Conservation (phyloP, 2,329 filamentous ascomycete species). For the Aspergillus flavus region DNA sequence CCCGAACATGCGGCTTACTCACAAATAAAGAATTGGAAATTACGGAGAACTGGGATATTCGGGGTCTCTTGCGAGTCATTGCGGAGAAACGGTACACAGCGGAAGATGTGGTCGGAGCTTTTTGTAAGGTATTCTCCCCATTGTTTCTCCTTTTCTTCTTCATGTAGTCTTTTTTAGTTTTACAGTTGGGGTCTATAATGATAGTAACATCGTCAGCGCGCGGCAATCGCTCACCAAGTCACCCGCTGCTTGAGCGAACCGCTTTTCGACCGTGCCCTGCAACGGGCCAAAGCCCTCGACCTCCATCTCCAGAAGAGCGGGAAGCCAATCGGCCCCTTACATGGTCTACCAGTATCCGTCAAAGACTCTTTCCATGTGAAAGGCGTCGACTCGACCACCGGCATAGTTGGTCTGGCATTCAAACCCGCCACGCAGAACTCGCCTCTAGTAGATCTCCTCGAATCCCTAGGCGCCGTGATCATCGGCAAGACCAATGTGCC, state of each 20-base stretch:
- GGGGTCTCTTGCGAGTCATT: constrained; percentile 41
- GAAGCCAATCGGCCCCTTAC: constrained; percentile 58
- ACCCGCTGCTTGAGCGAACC: constrained; percentile 56
- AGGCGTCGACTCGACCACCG: constrained; percentile 57
- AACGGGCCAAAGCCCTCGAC: constrained; percentile 54
- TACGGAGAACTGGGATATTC: constrained; percentile 56
- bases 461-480: constrained; percentile 64
- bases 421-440: constrained; percentile 61
- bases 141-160: background rate
- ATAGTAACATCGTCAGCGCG: constrained; percentile 26
- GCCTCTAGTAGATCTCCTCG: constrained; percentile 60
- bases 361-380: constrained; percentile 51
- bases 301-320: constrained; percentile 42
- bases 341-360: constrained; percentile 61
- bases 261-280: constrained; percentile 53
- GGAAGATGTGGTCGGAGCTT: constrained; percentile 55
- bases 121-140: constrained; percentile 49
- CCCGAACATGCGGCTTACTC: constrained; percentile 56
- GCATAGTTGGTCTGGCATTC: constrained; percentile 62
- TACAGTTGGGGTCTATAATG: background rate
- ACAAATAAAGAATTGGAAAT: constrained; percentile 55
- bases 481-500: constrained; percentile 73
- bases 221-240: constrained; percentile 43
- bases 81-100: constrained; percentile 37
- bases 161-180: background rate